Conservation (phyloP, 2,329 filamentous ascomycete genomes). For the Pseudopyrenochaeta lycopersici region DNA sequence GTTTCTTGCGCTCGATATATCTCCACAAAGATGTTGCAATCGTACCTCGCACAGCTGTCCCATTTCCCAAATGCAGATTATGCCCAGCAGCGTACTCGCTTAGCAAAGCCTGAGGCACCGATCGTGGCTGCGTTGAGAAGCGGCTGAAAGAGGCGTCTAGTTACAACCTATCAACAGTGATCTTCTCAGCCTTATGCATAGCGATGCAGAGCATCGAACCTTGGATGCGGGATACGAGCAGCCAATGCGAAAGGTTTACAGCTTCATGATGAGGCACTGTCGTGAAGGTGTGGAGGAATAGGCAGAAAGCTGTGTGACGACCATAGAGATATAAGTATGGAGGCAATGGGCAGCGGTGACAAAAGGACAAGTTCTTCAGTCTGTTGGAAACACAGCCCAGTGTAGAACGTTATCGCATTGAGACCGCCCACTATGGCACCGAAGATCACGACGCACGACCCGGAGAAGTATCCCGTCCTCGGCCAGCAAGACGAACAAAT, state of each 20-base stretch:
- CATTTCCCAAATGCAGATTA: neutral
- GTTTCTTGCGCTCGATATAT: too few relatives aligned
- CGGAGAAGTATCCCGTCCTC: conserved; percentile 1
- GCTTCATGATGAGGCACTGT: neutral
- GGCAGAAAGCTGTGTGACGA: neutral
- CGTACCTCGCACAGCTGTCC: neutral
- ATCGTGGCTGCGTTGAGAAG: neutral
- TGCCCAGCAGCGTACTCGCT: conserved; percentile 1
- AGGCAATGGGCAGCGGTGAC: neutral
- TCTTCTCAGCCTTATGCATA: neutral
- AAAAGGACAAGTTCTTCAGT: neutral
- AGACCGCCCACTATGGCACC: neutral
- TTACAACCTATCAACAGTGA: neutral
- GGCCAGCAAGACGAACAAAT: conserved; percentile 1
- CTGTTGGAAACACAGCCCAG: neutral
- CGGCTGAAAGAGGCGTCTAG: neutral
- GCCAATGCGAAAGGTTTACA: neutral
- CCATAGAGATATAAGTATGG: neutral
- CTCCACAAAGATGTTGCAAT: too few relatives aligned
- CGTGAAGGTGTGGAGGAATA: neutral
- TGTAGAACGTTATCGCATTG: neutral
- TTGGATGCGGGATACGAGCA: conserved; percentile 6
- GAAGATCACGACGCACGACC: neutral
- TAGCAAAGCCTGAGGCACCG: neutral
- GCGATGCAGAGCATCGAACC: neutral